Conservation (phyloP, 768 basidiomycete species). For the Russula earlei region DNA sequence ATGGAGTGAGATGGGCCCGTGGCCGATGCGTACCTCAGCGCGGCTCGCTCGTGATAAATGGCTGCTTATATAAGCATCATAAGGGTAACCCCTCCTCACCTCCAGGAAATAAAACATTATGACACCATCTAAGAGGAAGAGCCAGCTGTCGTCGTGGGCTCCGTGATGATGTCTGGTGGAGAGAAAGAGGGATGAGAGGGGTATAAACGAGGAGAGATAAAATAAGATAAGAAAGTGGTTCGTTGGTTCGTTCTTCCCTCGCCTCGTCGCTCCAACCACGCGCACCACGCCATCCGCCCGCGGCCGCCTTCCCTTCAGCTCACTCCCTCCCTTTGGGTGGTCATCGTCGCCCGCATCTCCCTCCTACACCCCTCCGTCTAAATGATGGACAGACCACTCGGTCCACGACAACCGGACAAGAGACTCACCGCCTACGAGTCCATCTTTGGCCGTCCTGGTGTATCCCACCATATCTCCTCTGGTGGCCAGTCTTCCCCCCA, state of each 20-base stretch:
- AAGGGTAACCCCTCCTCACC: too few species aligned
- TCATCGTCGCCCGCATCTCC: neutral
- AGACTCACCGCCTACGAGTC: conserved; percentile 76
- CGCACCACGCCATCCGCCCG: neutral
- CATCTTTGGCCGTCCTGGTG: conserved; percentile 74
- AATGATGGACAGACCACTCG: conserved; percentile 45
- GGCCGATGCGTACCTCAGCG: too few species aligned
- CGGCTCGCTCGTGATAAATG: neutral
- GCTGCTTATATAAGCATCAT: too few species aligned
- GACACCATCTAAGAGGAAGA: too few species aligned
- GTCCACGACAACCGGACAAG: conserved; percentile 58
- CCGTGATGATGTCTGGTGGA: neutral
- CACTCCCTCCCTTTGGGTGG: neutral
- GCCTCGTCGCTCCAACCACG: too few species aligned
- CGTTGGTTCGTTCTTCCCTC: neutral
- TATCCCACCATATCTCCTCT: conserved; percentile 37
- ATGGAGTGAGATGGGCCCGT: neutral
- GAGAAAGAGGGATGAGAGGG: neutral
- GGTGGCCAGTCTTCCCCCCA: conserved; percentile 20
- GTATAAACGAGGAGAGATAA: neutral
- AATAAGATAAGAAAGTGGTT: too few species aligned
- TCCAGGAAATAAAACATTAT: neutral
- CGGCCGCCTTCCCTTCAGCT: neutral
- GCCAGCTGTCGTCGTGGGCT: too few species aligned
- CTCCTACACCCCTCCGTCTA: conserved; percentile 1